Percentiles rank a stretch among this genome's conserved stretches.
Conservation (phyloP, 306 rosid genomes). For the Oemleria cerasiformis region DNA sequence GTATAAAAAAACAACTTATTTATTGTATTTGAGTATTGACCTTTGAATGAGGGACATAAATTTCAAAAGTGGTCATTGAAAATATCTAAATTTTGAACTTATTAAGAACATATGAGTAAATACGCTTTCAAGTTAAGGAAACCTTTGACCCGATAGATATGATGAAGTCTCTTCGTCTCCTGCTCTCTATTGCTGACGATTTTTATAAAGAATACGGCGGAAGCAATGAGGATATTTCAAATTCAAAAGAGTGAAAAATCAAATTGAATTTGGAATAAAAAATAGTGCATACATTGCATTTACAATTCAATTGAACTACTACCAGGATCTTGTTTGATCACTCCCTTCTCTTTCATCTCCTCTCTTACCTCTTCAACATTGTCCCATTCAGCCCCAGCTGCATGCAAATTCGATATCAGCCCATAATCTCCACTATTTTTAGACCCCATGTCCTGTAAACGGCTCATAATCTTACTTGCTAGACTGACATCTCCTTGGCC, state of each 20-base stretch:
- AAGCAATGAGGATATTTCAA: no score
- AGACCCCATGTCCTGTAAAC: not conserved
- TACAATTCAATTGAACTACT: not conserved
- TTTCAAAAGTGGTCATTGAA: no score
- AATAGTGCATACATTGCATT: not conserved
- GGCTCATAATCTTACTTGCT: not conserved
- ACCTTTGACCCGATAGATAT: no score
- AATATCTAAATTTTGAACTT: no score
- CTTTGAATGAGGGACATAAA: no score
- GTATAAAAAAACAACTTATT: no score
- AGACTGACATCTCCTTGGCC: slow-evolving; percentile 10
- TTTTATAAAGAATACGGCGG: no score
- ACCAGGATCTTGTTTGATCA: slow-evolving; percentile 12
- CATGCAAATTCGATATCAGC: not conserved
- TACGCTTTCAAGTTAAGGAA: no score
- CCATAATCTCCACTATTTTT: slow-evolving; percentile 7
- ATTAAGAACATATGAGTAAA: no score
- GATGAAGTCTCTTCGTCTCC: no score
- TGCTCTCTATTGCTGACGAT: no score
- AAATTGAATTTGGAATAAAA: not conserved
- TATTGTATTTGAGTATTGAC: no score
- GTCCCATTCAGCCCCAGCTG: not conserved
- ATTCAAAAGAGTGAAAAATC: not conserved
- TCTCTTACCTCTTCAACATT: slow-evolving; percentile 13
- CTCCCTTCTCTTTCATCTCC: slow-evolving; percentile 4